These are phyloP conservation scores for Neurospora sp. DNA, from an alignment of 495 filamentous ascomycete genomes.

Conservation along the genomic window DNA sequence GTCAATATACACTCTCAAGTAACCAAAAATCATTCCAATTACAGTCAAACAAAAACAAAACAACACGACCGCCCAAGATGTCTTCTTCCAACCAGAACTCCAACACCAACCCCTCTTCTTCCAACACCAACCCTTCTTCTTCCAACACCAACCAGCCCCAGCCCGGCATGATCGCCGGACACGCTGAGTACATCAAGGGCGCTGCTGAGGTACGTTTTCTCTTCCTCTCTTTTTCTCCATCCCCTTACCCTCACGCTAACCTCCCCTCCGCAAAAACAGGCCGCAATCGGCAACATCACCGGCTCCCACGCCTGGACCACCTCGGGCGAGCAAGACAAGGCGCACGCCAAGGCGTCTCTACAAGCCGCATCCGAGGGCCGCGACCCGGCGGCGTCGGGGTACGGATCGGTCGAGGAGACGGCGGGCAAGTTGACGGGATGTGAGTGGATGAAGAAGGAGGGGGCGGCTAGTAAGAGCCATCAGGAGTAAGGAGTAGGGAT, in stretches of 20 bases:
- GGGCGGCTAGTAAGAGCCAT: slow-evolving; percentile 21
- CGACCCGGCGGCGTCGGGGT: slow-evolving; percentile 28
- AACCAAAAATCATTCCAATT: too few species aligned
- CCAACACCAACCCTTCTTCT: slow-evolving; percentile 4
- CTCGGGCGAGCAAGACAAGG: slow-evolving; percentile 38
- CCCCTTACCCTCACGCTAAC: neutral
- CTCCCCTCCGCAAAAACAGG: neutral
- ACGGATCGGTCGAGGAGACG: slow-evolving; percentile 35
- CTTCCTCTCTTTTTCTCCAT: neutral
- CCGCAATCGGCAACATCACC: slow-evolving; percentile 25
- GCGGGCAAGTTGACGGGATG: slow-evolving; percentile 33
- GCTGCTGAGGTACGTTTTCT: slow-evolving; percentile 30
- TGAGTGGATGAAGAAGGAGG: slow-evolving; percentile 38
- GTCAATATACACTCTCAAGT: neutral
- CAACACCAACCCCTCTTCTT: too few species aligned
- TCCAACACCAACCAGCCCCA: slow-evolving; percentile 2
- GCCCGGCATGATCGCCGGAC: slow-evolving; percentile 31
- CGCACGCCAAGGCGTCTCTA: slow-evolving; percentile 31
- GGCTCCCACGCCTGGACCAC: slow-evolving; percentile 35
- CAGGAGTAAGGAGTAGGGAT: neutral
- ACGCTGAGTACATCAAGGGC: slow-evolving; percentile 40
- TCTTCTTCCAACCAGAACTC: slow-evolving; percentile 7
- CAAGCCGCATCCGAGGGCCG: slow-evolving; percentile 30
- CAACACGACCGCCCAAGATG: slow-evolving; percentile 2
- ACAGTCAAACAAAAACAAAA: neutral